phyloP scores from a whole-genome alignment of 257 asterid genomes.

The Dorcoceras hygrometricum region DNA sequence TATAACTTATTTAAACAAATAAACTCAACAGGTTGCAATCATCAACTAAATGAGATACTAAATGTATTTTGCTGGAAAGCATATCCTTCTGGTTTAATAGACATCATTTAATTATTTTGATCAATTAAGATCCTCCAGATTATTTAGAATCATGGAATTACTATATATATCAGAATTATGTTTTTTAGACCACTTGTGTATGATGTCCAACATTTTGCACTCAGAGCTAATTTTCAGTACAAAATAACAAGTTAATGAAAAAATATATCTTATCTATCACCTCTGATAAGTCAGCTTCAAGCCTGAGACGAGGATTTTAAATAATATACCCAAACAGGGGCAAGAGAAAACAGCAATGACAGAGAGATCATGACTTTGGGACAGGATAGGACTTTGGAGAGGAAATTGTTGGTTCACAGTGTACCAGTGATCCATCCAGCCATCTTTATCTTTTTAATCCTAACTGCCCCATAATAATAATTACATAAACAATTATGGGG shows the following conservation, averaged over 20 bases:
- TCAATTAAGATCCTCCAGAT: too few relatives aligned
- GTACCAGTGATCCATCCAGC: neutral
- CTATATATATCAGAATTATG: too few relatives aligned
- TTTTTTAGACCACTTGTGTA: too few relatives aligned
- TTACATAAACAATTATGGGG: too few relatives aligned
- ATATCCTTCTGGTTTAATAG: too few relatives aligned
- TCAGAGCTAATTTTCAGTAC: neutral
- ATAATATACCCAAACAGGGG: neutral
- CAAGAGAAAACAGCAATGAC: neutral
- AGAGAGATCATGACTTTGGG: neutral
- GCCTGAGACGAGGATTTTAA: neutral
- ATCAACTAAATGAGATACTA: neutral
- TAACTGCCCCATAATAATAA: neutral
- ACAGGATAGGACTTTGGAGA: neutral
- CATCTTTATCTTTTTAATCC: neutral
- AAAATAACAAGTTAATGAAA: neutral
- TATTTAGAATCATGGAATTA: too few relatives aligned
- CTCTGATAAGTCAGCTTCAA: neutral
- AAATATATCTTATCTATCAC: too few relatives aligned
- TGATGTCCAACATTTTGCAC: neutral
- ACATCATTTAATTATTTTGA: too few relatives aligned
- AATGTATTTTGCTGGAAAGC: too few relatives aligned
- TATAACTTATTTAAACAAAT: neutral
- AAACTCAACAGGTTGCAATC: neutral
- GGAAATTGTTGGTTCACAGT: neutral